Percentiles rank a stretch among this genome's conserved stretches.
These are phyloP conservation scores for Colletotrichum higginsianum DNA, from an alignment of 2,329 filamentous ascomycete species.

Conservation along the genomic window DNA sequence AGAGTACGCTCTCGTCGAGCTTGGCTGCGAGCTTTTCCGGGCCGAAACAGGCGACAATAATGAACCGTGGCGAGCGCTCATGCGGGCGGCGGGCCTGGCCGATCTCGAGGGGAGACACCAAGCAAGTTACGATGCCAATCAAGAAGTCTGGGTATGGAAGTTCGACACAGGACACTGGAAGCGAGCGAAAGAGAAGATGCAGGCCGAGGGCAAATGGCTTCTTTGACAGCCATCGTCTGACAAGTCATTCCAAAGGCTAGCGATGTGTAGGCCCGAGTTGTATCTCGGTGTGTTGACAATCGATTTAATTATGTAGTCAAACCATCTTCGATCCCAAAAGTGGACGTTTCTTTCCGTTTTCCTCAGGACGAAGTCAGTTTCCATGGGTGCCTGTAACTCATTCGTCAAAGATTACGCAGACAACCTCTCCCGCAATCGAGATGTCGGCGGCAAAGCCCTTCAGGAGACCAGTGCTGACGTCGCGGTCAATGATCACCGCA, in stretches of 20 bases:
- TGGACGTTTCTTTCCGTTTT: no score
- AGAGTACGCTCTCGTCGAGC: not conserved
- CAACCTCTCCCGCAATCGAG: slow-evolving; percentile 60
- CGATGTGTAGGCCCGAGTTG: no score
- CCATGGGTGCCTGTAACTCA: slow-evolving; percentile 34
- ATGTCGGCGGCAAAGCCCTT: slow-evolving; percentile 60
- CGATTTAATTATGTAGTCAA: not conserved
- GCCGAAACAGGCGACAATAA: slow-evolving; percentile 1
- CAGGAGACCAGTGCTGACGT: slow-evolving; percentile 72
- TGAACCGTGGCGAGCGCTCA: not conserved
- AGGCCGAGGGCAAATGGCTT: not conserved
- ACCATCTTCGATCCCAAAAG: not conserved
- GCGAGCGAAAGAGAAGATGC: not conserved
- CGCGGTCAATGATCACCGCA: slow-evolving; percentile 73
- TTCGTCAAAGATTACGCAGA: slow-evolving; percentile 64
- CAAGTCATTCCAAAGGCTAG: no score
- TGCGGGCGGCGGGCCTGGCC: not conserved
- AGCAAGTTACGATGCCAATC: not conserved
- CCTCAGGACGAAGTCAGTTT: no score
- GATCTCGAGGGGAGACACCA: not conserved
- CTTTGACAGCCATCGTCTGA: not conserved
- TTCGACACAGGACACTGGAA: slow-evolving; percentile 7
- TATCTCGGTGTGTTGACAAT: not conserved
- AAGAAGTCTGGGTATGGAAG: slow-evolving; percentile 5
- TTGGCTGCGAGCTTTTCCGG: not conserved